Base-by-base conservation (phyloP, 176 grass and related monocot species). In the barley (Hordeum vulgare) region DNA sequence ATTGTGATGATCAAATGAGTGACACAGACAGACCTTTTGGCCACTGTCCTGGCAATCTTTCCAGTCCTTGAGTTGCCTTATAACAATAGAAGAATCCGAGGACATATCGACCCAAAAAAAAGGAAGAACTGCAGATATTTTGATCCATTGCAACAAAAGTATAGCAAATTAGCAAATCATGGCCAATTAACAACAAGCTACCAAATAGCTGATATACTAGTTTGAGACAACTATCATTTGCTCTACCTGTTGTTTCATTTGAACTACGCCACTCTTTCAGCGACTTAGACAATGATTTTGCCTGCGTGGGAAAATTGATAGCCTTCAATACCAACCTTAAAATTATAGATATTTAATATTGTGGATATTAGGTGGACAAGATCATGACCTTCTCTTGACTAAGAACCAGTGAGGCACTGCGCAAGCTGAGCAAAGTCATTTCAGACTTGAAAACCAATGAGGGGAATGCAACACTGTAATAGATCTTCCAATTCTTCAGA, bases 401-500 rank as follows among this genome's bases (percentile, higher is more conserved):
- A 61, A 98, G 80, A 6, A 69, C 91, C 25, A 74, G 20, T 75
- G 76, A 79, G 51, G 93, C 91, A 3, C 33, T 23, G 76, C 75
- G 86, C 25, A 95, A 45, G 21, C 78, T 85, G 61, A 92, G 88
- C 64, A 98, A 42, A 35, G 80, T 90, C 29, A 94, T 90, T 71
- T 86, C 75, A 41, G 91, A 92, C 83, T 93, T 78, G 65, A 98
- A 88, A 66, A 95, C 74, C 57, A 97, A 87, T 13, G 96, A 90
- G 11, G 96, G 93, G 66, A 98, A 98, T 28, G 89, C 91, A 56
- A 94, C 66, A 82, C 90, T 85, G 73, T 94, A 91, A 83, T 88
- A 79, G 45, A 95, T 78, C 47, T 86, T 91, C 96, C 96, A 98
- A 76, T 95, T 98, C 74, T 98, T 98, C 66, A 98, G 81, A 85